These are phyloP conservation scores for Lepidopterella palustris DNA, from an alignment of 495 filamentous ascomycete species.

Conservation along the genomic window DNA sequence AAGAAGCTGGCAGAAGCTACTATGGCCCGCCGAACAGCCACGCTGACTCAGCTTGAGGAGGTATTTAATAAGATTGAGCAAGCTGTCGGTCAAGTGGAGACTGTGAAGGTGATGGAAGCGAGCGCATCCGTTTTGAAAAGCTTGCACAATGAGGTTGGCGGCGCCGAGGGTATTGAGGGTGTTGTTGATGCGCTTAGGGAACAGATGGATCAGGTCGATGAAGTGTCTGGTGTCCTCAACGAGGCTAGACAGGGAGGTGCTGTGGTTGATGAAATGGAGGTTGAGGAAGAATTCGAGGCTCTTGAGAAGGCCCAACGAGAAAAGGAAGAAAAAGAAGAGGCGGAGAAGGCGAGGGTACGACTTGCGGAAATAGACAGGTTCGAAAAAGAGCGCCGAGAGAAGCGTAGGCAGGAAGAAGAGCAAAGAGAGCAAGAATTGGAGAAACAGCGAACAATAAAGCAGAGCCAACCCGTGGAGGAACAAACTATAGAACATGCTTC, in stretches of 20 bases:
- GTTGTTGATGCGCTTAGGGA: conserved; percentile 68
- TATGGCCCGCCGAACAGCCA: conserved; percentile 60
- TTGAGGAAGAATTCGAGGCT: conserved; percentile 80
- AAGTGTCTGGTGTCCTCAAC: conserved; percentile 68
- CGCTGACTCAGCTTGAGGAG: conserved; percentile 73
- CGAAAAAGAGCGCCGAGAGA: conserved; percentile 14
- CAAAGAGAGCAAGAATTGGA: conserved; percentile 21
- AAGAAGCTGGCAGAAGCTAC: conserved; percentile 74
- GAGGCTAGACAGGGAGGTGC: conserved; percentile 44
- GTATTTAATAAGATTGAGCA: conserved; percentile 75
- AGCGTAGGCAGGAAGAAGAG: conserved; percentile 26
- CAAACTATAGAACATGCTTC: neutral
- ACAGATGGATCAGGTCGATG: conserved; percentile 76
- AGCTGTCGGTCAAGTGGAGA: conserved; percentile 72
- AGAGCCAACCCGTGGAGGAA: neutral
- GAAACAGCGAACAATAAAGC: neutral
- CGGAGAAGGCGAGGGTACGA: conserved; percentile 12
- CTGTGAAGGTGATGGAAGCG: conserved; percentile 74
- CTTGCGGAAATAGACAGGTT: conserved; percentile 5
- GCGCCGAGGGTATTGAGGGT: conserved; percentile 65
- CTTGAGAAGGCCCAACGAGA: conserved; percentile 48
- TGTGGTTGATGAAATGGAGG: conserved; percentile 70
- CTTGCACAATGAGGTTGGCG: conserved; percentile 72
- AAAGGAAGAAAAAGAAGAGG: conserved; percentile 33
- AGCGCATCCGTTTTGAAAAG: conserved; percentile 61